phyloP scores from a whole-genome alignment of 2,329 filamentous ascomycete species.

The Cladosporium halotolerans region DNA sequence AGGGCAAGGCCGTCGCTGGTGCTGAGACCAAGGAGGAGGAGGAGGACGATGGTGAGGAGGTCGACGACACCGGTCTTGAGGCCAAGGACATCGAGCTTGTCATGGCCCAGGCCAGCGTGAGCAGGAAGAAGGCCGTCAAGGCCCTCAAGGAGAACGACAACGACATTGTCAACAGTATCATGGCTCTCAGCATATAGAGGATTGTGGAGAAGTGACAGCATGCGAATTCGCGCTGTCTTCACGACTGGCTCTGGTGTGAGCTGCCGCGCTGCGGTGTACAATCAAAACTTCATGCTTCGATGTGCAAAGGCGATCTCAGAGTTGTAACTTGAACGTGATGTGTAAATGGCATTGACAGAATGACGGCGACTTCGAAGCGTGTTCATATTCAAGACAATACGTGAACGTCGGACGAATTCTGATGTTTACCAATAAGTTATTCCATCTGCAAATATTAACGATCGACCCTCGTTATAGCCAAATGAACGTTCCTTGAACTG shows the following conservation, averaged over 20 bases:
- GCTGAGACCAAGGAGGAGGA: conserved; percentile 58
- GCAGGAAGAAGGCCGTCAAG: conserved; percentile 97
- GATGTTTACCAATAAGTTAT: too few relatives aligned
- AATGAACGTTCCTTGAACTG: too few relatives aligned
- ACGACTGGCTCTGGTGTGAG: conserved; percentile 9
- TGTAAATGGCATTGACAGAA: too few relatives aligned
- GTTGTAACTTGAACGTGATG: background rate
- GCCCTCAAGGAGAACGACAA: conserved; percentile 99
- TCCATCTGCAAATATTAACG: too few relatives aligned
- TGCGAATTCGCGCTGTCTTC: conserved; percentile 5
- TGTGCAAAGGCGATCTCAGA: conserved; percentile 4
- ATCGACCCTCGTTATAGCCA: too few relatives aligned
- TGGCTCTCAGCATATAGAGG: conserved; percentile 66
- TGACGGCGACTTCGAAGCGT: too few relatives aligned
- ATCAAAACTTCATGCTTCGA: conserved; percentile 10
- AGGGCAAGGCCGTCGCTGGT: conserved; percentile 61
- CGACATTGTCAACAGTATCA: conserved; percentile 99
- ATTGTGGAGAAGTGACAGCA: background rate
- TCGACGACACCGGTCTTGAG: conserved; percentile 89
- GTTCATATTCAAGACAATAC: too few relatives aligned
- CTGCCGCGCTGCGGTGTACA: conserved; percentile 9
- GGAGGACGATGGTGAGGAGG: conserved; percentile 91
- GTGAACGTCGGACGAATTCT: too few relatives aligned
- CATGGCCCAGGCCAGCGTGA: conserved; percentile 95
- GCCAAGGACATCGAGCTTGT: conserved; percentile 99